These are phyloP conservation scores for Annulohypoxylon stygium DNA, from an alignment of 495 filamentous ascomycete genomes.

Conservation along the genomic window DNA sequence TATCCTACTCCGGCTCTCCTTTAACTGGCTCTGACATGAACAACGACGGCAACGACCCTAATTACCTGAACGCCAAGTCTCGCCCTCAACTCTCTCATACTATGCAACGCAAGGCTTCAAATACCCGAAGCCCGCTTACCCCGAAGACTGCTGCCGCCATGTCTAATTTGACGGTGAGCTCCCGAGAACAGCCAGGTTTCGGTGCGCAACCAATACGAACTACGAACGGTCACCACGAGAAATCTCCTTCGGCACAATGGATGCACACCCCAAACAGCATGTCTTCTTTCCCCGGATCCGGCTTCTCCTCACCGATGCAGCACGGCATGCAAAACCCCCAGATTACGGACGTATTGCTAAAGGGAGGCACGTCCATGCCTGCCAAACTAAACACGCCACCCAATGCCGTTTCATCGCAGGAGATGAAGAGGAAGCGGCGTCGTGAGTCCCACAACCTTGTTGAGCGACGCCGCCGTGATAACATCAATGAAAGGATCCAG, in stretches of 20 bases:
- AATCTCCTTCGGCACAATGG: constrained; percentile 85
- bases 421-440: constrained; percentile 89
- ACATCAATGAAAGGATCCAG: constrained; percentile 98
- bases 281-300: constrained; percentile 84
- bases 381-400: constrained; percentile 62
- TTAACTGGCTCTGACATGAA: constrained; percentile 69
- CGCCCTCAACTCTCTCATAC: constrained; percentile 67
- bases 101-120: constrained; percentile 78
- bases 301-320: constrained; percentile 76
- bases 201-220: constrained; percentile 81
- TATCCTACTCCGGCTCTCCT: constrained; percentile 65
- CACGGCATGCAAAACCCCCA: constrained; percentile 61
- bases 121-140: constrained; percentile 80
- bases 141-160: constrained; percentile 72
- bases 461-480: constrained; percentile 92
- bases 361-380: constrained; percentile 68
- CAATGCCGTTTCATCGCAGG: constrained; percentile 76
- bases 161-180: constrained; percentile 53
- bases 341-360: constrained; percentile 65
- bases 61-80: constrained; percentile 68
- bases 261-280: constrained; percentile 79
- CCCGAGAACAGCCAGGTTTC: constrained; percentile 63
- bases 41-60: constrained; percentile 62
- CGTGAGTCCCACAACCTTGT: constrained; percentile 97
- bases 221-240: constrained; percentile 77